phyloP scores from a whole-genome alignment of 2,329 filamentous ascomycete species.

The Zelopaecilomyces penicillatus region DNA sequence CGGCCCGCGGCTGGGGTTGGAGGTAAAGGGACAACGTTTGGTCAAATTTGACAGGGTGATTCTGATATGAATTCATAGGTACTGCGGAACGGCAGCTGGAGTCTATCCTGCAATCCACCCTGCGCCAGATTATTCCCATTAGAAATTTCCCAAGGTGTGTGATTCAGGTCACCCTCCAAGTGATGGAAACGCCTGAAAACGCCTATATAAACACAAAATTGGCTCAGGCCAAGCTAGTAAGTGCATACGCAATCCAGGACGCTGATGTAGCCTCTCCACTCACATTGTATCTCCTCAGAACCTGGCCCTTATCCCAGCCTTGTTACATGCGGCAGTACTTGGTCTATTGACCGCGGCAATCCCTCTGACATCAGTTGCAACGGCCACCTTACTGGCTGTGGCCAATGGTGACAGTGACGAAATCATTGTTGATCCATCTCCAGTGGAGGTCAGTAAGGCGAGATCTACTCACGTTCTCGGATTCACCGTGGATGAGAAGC shows the following conservation, averaged over 20 bases:
- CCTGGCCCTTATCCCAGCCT: slow-evolving; percentile 68
- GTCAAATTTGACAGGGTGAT: too few relatives aligned
- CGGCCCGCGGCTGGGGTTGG: slow-evolving; percentile 78
- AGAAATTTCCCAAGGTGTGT: slow-evolving; percentile 68
- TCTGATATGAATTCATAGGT: slow-evolving; percentile 29
- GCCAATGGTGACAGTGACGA: slow-evolving; percentile 29
- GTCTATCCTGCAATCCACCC: slow-evolving; percentile 60
- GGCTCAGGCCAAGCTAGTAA: slow-evolving; percentile 51
- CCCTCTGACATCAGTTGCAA: slow-evolving; percentile 66
- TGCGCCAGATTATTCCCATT: slow-evolving; percentile 66
- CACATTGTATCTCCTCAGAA: slow-evolving; percentile 42
- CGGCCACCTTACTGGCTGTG: slow-evolving; percentile 57
- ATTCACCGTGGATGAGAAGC: slow-evolving; percentile 64
- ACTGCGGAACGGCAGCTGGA: slow-evolving; percentile 78
- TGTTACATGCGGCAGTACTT: slow-evolving; percentile 71
- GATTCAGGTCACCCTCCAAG: slow-evolving; percentile 75
- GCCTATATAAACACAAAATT: slow-evolving; percentile 54
- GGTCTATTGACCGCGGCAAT: slow-evolving; percentile 76
- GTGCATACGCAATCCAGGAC: slow-evolving; percentile 14
- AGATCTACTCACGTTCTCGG: slow-evolving; percentile 74
- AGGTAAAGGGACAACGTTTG: slow-evolving; percentile 39
- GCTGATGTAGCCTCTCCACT: not conserved
- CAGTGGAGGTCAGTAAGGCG: slow-evolving; percentile 52
- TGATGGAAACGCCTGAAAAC: slow-evolving; percentile 60
- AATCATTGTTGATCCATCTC: slow-evolving; percentile 52